Conservation (phyloP, 1,139 yeast genomes). For the Sugiyamaella sp. region DNA sequence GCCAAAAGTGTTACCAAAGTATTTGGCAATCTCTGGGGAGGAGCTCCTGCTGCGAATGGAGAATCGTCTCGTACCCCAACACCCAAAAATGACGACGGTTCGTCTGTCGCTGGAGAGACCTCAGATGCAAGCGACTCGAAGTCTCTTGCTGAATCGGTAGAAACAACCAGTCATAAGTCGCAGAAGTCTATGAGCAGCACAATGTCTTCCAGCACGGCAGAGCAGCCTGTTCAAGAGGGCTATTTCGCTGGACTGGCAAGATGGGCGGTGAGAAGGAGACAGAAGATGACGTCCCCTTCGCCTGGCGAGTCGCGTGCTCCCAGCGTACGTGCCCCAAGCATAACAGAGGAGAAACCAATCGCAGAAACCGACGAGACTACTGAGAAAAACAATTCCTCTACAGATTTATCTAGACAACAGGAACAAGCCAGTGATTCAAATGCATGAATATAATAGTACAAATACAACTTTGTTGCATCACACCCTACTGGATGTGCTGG, state of each 20-base stretch:
- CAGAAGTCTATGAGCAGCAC: conserved; percentile 17
- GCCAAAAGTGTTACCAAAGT: conserved; percentile 37
- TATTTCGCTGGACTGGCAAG: conserved; percentile 35
- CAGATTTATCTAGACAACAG: not conserved
- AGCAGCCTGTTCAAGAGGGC: conserved; percentile 23
- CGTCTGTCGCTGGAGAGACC: not conserved
- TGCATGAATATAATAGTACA: conserved; percentile 11
- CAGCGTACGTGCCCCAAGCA: conserved; percentile 13
- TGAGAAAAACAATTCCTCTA: not conserved
- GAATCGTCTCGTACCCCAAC: not conserved
- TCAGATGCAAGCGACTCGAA: conserved; percentile 10
- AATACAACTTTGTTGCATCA: no score
- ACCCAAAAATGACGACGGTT: not conserved
- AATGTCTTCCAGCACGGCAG: conserved; percentile 19
- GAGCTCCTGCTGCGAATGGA: not conserved
- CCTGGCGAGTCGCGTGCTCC: conserved; percentile 8
- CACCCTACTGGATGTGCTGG: no score
- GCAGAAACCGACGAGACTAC: no score
- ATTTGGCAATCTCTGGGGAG: conserved; percentile 39
- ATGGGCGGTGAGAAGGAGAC: conserved; percentile 35
- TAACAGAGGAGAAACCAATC: conserved; percentile 1
- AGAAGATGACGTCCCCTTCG: conserved; percentile 12
- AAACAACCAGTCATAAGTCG: conserved; percentile 18
- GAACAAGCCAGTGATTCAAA: not conserved
- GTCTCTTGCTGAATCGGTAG: conserved; percentile 18